These are phyloP conservation scores for Suillus occidentalis DNA, from an alignment of 768 basidiomycete species.

Conservation along the genomic window DNA sequence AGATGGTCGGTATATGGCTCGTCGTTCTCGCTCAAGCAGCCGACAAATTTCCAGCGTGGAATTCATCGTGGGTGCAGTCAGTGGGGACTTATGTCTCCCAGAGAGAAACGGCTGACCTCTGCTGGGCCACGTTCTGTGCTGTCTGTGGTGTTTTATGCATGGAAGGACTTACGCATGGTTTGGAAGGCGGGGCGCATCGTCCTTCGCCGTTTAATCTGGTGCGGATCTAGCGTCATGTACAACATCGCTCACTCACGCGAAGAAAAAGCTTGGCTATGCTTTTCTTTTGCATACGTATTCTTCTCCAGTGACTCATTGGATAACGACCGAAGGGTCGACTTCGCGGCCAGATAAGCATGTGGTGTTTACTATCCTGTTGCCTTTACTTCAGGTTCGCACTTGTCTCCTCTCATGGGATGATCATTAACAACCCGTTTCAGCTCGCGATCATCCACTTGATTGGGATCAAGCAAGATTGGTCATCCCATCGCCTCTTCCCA, in stretches of 20 bases:
- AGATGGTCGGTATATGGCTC: conserved; percentile 57
- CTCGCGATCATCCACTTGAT: conserved; percentile 64
- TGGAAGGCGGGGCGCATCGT: conserved; percentile 61
- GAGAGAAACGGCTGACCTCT: conserved; percentile 60
- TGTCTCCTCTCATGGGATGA: neutral
- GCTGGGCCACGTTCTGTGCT: conserved; percentile 73
- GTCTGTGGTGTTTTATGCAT: conserved; percentile 65
- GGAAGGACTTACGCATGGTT: conserved; percentile 63
- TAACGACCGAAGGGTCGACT: conserved; percentile 42
- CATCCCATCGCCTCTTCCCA: conserved; percentile 68
- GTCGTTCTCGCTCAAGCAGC: conserved; percentile 60
- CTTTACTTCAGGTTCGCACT: conserved; percentile 62
- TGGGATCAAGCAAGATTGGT: conserved; percentile 62
- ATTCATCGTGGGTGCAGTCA: conserved; percentile 30
- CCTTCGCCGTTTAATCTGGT: conserved; percentile 74
- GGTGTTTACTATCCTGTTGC: conserved; percentile 69
- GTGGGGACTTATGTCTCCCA: conserved; percentile 46
- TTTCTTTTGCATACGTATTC: conserved; percentile 77
- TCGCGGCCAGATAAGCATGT: conserved; percentile 73
- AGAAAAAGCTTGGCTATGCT: conserved; percentile 66
- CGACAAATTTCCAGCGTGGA: conserved; percentile 37
- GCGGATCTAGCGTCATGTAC: conserved; percentile 27
- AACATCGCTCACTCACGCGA: conserved; percentile 13
- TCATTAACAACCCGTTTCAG: conserved; percentile 31
- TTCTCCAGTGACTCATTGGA: conserved; percentile 55